These are phyloP conservation scores for Sclerotinia trifoliorum DNA, from an alignment of 2,329 filamentous ascomycete genomes.

Conservation along the genomic window DNA sequence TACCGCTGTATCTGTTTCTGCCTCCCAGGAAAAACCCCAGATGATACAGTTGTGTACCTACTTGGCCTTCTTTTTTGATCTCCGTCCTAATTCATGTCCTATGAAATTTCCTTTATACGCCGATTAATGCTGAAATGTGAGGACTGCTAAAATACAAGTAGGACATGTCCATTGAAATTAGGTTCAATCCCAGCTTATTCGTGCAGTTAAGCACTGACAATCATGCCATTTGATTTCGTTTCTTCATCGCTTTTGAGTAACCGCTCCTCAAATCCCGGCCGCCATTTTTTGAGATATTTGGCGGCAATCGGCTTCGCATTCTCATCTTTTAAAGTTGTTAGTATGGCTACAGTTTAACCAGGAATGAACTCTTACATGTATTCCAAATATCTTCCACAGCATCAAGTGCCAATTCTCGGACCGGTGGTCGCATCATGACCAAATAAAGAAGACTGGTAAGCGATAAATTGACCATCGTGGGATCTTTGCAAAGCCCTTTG, in stretches of 20 bases:
- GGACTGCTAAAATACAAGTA: conserved; percentile 18
- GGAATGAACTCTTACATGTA: conserved; percentile 53
- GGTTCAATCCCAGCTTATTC: background rate
- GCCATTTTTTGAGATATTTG: conserved; percentile 62
- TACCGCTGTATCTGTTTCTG: background rate
- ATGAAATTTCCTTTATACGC: conserved; percentile 9
- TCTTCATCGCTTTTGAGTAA: conserved; percentile 29
- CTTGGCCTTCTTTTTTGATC: conserved; percentile 9
- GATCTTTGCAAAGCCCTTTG: conserved; percentile 64
- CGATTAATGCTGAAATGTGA: conserved; percentile 19
- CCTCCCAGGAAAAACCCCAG: background rate
- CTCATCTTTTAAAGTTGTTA: conserved; percentile 48
- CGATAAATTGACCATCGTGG: conserved; percentile 61
- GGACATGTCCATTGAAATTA: background rate
- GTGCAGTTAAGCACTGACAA: conserved; percentile 11
- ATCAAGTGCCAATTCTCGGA: conserved; percentile 61
- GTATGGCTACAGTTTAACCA: conserved; percentile 28
- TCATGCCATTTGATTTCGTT: conserved; percentile 26
- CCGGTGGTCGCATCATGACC: conserved; percentile 66
- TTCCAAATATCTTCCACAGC: conserved; percentile 65
- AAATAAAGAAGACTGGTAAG: conserved; percentile 65
- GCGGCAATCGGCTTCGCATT: conserved; percentile 61
- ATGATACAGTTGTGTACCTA: conserved; percentile 12
- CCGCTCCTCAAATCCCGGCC: conserved; percentile 45
- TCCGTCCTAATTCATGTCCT: conserved; percentile 4